Base-by-base conservation (phyloP, 805 yeast genomes). In the Candida loeiensis region DNA sequence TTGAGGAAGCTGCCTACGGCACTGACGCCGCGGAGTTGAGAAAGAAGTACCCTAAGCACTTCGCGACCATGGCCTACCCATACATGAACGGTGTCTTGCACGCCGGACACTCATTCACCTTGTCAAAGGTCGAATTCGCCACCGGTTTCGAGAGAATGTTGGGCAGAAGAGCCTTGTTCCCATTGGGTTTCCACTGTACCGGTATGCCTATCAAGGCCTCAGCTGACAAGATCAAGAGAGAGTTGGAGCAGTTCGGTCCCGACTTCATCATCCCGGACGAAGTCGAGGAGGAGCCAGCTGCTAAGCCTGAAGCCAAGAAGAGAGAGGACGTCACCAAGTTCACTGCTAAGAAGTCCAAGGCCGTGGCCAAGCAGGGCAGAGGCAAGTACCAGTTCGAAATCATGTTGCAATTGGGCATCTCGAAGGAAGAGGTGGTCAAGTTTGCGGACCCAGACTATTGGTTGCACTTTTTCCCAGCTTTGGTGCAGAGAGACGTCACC, bases 1-100 rank as follows among this genome's bases (percentile, higher is more conserved):
- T 77, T 34, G 84, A 79, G 36, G 95, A 85, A 52, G 69, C 55
- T 38, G 60, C 71, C 18, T 14, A 20, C 6, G 59, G 53, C 33
- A 64, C 62, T 32, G 68, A 64, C 46, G 63, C 69, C 21, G 95
- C 83, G 36, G 87, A 84, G 56, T 73, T 93, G 46, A 88, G 86
- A 54, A 74, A 71, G 45, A 75, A 80, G 55, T 74, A 83, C 62
- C 98, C 98, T 42, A 93, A 93, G 64, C 85, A 75, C 68, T 83
- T 88, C 72, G 76, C 87, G 17, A 82, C 95, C 36, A 90, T 93
- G 96, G 98, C 99, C 8, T 93, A 88, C 59, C 99, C 99, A 32
- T 93, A 93, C 67, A 91, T 91, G 97, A 93, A 93, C 65, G 99
- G 99, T 72, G 93, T 86, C 37, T 73, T 93, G 50, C 99, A 93